Conservation (phyloP, 768 basidiomycete species). For the Lyophyllum decastes region DNA sequence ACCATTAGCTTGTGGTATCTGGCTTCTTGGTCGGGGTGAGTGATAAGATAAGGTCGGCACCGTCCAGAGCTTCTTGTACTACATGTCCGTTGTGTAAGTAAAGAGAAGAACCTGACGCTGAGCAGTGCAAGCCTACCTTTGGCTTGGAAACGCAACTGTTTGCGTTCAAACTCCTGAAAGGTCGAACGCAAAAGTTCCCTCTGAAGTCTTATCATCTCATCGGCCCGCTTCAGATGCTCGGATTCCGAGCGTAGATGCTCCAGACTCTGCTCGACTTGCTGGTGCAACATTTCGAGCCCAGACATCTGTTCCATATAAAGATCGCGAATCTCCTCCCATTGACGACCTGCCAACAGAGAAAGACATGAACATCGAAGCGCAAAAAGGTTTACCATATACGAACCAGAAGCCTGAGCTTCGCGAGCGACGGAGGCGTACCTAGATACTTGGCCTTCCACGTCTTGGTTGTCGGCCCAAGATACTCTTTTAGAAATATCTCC, state of each 20-base stretch:
- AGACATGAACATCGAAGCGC: neutral
- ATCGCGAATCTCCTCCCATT: constrained; percentile 59
- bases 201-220: constrained; percentile 42
- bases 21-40: constrained; percentile 22
- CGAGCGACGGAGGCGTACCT: constrained; percentile 43
- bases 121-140: constrained; percentile 34
- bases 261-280: constrained; percentile 50
- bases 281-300: constrained; percentile 56
- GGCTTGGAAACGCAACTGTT: constrained; percentile 40
- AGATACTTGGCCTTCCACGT: constrained; percentile 56
- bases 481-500: constrained; percentile 66
- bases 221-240: constrained; percentile 42
- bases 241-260: constrained; percentile 44
- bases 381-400: constrained; percentile 6
- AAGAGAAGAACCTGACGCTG: neutral
- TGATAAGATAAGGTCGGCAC: constrained; percentile 38
- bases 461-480: constrained; percentile 74
- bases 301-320: constrained; percentile 65
- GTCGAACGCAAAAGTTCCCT: constrained; percentile 37
- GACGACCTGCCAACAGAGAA: constrained; percentile 41
- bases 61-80: constrained; percentile 46
- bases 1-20: neutral
- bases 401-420: constrained; percentile 40
- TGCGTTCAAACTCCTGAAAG: constrained; percentile 44
- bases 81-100: neutral